phyloP scores from a whole-genome alignment of 2,329 filamentous ascomycete genomes.

The Geoglossum cookeanum region DNA sequence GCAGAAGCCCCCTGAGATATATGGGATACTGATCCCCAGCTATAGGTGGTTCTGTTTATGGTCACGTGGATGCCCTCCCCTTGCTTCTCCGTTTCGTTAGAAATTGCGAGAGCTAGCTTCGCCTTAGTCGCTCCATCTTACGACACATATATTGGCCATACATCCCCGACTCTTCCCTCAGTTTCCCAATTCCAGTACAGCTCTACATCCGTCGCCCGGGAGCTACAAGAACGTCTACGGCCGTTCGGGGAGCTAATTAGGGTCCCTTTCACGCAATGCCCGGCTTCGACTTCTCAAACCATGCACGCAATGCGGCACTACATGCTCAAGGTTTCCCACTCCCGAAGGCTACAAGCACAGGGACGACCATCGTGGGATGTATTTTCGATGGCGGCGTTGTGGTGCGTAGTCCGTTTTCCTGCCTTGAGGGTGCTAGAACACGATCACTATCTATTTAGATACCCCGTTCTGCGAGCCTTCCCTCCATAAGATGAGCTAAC shows the following conservation, averaged over 20 bases:
- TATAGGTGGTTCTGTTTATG: too few species aligned
- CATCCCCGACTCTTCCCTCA: neutral
- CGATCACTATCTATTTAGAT: neutral
- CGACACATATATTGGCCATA: neutral
- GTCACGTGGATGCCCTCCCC: too few species aligned
- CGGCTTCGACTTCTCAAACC: conserved; percentile 98
- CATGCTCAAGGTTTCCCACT: conserved; percentile 86
- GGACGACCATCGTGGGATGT: conserved; percentile 96
- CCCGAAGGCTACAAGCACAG: conserved; percentile 94
- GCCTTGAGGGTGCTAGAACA: neutral
- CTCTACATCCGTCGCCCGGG: neutral
- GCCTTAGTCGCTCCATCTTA: neutral
- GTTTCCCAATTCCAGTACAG: too few species aligned
- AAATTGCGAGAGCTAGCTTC: neutral
- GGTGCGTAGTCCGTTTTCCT: conserved; percentile 31
- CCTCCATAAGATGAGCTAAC: neutral
- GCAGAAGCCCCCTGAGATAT: too few species aligned
- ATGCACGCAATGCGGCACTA: conserved; percentile 94
- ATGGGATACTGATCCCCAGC: too few species aligned
- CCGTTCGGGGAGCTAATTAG: neutral
- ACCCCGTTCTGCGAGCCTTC: conserved; percentile 8
- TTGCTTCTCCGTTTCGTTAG: too few species aligned
- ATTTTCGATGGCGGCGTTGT: conserved; percentile 94
- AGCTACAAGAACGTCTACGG: neutral
- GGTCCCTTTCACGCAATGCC: conserved; percentile 45